phyloP scores from a whole-genome alignment of 2,329 filamentous ascomycete genomes.

The Fusarium protoensiforme region DNA sequence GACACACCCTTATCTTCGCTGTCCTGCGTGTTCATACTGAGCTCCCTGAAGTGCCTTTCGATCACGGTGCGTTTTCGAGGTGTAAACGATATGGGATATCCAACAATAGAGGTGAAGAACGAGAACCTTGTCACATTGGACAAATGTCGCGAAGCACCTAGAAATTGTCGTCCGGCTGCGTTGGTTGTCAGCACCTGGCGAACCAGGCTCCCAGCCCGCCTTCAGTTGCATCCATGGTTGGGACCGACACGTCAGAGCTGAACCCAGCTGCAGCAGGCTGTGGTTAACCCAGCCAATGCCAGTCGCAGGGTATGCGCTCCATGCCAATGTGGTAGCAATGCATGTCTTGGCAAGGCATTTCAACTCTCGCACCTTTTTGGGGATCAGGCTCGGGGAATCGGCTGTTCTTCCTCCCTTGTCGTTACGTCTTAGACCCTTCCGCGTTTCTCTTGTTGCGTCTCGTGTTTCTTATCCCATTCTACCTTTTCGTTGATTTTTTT shows the following conservation, averaged over 20 bases:
- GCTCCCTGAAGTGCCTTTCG: background rate
- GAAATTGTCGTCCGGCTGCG: background rate
- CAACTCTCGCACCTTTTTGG: background rate
- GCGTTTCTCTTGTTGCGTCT: background rate
- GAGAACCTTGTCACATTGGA: background rate
- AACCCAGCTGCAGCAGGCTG: background rate
- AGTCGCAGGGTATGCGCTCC: background rate
- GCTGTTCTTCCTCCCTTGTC: background rate
- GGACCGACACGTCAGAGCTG: background rate
- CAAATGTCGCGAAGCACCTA: background rate
- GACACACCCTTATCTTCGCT: background rate
- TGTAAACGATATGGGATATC: background rate
- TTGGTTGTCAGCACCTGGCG: background rate
- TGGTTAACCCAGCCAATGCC: background rate
- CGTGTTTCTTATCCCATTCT: background rate
- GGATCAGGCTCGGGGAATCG: background rate
- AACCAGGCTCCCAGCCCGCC: background rate
- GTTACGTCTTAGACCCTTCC: background rate
- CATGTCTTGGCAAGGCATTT: background rate
- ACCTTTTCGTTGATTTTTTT: background rate
- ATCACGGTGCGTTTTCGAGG: background rate
- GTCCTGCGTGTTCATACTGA: background rate
- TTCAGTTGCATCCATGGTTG: background rate
- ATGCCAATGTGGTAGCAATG: background rate
- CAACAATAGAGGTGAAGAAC: background rate